Conservation (phyloP, 2,329 filamentous ascomycete species). For the Cordyceps sp. region DNA sequence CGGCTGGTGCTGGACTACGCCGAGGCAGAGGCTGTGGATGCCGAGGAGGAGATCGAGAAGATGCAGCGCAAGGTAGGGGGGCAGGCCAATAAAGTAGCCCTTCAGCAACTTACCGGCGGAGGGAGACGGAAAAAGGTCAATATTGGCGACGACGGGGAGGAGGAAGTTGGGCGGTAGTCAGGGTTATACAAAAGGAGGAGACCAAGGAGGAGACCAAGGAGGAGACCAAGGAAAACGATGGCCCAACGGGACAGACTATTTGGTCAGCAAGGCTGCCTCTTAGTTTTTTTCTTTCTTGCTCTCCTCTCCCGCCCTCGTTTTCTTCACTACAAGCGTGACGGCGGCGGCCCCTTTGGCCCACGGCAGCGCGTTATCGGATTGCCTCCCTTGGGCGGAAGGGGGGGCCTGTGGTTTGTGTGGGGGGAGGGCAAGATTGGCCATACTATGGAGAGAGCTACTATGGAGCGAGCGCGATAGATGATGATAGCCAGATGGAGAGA, state of each 20-base stretch:
- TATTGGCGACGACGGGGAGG: slow-evolving; percentile 56
- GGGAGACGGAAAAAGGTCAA: slow-evolving; percentile 83
- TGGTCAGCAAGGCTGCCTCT: neutral
- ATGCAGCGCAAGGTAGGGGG: slow-evolving; percentile 92
- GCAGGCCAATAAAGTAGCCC: slow-evolving; percentile 77
- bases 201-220: neutral
- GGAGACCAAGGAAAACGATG: neutral
- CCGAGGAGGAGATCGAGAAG: slow-evolving; percentile 89
- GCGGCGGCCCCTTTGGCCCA: slow-evolving; percentile 2
- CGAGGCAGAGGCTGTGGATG: slow-evolving; percentile 72
- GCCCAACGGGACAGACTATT: neutral
- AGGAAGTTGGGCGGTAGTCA: too few species aligned
- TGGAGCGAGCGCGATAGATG: too few species aligned
- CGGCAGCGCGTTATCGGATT: neutral
- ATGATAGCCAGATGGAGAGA: neutral
- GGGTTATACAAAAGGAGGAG: slow-evolving; percentile 8
- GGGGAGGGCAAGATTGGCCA: neutral
- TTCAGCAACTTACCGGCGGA: slow-evolving; percentile 72
- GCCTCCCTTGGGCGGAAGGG: slow-evolving; percentile 6
- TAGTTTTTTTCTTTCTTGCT: too few species aligned
- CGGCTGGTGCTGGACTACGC: slow-evolving; percentile 85
- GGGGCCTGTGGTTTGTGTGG: neutral
- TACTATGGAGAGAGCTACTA: too few species aligned
- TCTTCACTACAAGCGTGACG: too few species aligned
- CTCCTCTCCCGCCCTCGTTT: too few species aligned